Conservation (phyloP, 2,329 filamentous ascomycete species). For the Fusarium beomiforme region DNA sequence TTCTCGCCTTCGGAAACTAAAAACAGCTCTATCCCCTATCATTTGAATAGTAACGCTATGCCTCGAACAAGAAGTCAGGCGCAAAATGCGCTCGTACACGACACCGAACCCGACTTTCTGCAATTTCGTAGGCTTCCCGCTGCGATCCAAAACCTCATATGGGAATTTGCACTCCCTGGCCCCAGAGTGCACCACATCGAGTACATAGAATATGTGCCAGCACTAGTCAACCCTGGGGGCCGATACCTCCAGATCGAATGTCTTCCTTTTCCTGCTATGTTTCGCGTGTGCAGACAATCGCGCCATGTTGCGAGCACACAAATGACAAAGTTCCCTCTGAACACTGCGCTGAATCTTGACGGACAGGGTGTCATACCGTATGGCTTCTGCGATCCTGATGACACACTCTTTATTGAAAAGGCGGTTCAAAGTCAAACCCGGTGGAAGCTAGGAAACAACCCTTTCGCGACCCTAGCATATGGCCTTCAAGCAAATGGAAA, state of each 20-base stretch:
- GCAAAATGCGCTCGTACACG: fast-evolving
- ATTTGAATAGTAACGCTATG: neutral
- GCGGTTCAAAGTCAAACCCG: neutral
- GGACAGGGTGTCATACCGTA: neutral
- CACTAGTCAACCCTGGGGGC: neutral
- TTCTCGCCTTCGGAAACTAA: too few relatives aligned
- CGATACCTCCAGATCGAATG: neutral
- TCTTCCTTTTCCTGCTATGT: neutral
- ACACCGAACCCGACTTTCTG: neutral
- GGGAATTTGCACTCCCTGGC: neutral
- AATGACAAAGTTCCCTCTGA: neutral
- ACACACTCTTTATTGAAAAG: neutral
- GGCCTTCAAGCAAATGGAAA: neutral
- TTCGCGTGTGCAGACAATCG: neutral
- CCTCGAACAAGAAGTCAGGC: neutral
- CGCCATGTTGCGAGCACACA: neutral
- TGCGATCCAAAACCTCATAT: neutral
- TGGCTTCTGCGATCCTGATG: neutral
- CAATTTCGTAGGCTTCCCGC: neutral
- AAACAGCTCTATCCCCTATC: neutral
- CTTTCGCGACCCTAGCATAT: neutral
- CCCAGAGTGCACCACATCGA: neutral
- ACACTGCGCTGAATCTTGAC: neutral
- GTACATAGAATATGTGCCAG: neutral
- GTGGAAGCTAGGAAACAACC: neutral